phyloP scores from a whole-genome alignment of 148 eudicot species.

The Beta vulgaris region DNA sequence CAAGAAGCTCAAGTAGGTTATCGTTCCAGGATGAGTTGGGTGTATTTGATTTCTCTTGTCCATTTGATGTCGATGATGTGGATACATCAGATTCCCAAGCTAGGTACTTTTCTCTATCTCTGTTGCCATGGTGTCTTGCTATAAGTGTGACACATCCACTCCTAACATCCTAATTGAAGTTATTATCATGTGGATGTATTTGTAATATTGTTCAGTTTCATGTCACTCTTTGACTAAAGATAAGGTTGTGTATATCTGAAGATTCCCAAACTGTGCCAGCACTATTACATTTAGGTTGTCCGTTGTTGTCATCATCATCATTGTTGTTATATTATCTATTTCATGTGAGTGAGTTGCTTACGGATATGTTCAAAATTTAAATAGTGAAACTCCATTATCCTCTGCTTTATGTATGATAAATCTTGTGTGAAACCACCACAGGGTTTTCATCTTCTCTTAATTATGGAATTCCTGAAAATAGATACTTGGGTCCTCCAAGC shows the following conservation, averaged over 20 bases:
- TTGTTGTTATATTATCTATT: neutral
- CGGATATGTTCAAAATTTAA: neutral
- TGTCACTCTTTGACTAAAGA: neutral
- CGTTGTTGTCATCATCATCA: neutral
- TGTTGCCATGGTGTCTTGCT: neutral
- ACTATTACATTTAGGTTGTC: neutral
- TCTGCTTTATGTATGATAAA: conserved; percentile 2
- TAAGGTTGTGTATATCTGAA: neutral
- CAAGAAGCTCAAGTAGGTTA: conserved; percentile 83
- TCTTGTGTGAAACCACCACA: neutral
- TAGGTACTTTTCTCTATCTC: conserved; percentile 48
- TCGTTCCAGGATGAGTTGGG: conserved; percentile 94
- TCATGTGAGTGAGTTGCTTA: neutral
- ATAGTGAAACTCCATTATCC: neutral
- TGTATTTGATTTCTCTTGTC: conserved; percentile 71
- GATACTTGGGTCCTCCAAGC: neutral
- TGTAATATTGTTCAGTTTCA: neutral
- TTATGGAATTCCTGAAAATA: neutral
- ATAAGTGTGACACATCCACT: neutral
- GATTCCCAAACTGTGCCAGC: neutral
- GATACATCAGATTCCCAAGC: conserved; percentile 66
- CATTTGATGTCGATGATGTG: conserved; percentile 90
- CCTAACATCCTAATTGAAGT: neutral
- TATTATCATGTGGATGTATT: neutral
- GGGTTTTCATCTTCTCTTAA: neutral